Evolutionary conservation across 306 rosid genomes (phyloP).

Genomic region (Coriaria nepalensis): DNA sequence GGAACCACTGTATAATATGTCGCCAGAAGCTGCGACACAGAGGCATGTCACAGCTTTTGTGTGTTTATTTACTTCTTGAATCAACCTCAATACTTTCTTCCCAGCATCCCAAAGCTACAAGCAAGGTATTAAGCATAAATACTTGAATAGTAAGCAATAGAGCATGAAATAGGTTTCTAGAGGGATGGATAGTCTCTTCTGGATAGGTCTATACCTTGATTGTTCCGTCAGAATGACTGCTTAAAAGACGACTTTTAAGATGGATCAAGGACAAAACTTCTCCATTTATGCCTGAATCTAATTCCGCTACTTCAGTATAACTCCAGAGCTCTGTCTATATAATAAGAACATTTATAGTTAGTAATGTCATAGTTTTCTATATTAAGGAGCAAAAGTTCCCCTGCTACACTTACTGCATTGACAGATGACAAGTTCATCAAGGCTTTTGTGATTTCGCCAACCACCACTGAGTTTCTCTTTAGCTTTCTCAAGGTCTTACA

Average conservation of each 20-base stretch:
- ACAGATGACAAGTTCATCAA: constrained; percentile 68
- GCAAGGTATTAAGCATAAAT: constrained; percentile 8
- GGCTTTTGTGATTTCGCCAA: constrained; percentile 48
- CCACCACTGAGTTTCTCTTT: constrained; percentile 44
- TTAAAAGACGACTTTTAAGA: constrained; percentile 53
- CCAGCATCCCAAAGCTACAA: constrained; percentile 80
- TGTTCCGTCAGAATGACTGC: constrained; percentile 94
- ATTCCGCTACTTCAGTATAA: constrained; percentile 56
- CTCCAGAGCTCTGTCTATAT: constrained; percentile 72
- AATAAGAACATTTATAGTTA: constrained; percentile 11
- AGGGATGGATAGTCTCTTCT: neutral
- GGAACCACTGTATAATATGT: constrained; percentile 70
- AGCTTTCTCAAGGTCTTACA: constrained; percentile 64
- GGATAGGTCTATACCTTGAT: constrained; percentile 50
- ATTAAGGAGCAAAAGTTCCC: constrained; percentile 5
- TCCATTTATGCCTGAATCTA: constrained; percentile 57
- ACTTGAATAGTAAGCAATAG: neutral
- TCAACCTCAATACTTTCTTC: constrained; percentile 43
- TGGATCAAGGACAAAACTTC: constrained; percentile 64
- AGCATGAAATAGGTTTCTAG: neutral
- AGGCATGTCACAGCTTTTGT: constrained; percentile 78
- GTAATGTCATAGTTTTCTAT: constrained; percentile 1
- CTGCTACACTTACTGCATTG: constrained; percentile 48
- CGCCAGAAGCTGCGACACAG: constrained; percentile 31
- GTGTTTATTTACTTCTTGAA: constrained; percentile 78